A percentile compares a stretch with the other conserved stretches of the same genome.
phyloP scores from a whole-genome alignment of 2,329 filamentous ascomycete genomes.

The Stemphylium lycopersici region DNA sequence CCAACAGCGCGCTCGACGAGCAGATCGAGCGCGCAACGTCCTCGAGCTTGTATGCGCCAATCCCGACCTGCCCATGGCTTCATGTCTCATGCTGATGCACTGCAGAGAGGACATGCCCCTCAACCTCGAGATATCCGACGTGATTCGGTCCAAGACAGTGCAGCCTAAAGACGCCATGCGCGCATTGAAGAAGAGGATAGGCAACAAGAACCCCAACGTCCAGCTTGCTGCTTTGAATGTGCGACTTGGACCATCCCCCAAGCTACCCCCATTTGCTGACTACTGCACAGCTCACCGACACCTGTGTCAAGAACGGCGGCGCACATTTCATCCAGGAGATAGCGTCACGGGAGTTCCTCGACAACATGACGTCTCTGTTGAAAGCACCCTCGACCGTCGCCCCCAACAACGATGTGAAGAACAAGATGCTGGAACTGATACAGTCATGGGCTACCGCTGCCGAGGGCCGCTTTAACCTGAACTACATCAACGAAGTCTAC shows the following conservation, averaged over 20 bases:
- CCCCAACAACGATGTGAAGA: slow-evolving; percentile 82
- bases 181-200: slow-evolving; percentile 89
- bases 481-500: slow-evolving; percentile 90
- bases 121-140: slow-evolving; percentile 96
- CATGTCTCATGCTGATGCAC: slow-evolving; percentile 14
- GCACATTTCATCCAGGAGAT: slow-evolving; percentile 94
- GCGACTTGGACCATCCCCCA: slow-evolving; percentile 42
- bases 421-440: slow-evolving; percentile 90
- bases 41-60: slow-evolving; percentile 75
- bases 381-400: slow-evolving; percentile 76
- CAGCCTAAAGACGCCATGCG: slow-evolving; percentile 98
- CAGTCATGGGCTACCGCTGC: slow-evolving; percentile 92
- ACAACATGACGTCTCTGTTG: slow-evolving; percentile 89
- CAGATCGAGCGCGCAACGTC: slow-evolving; percentile 95
- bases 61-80: not conserved
- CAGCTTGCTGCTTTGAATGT: slow-evolving; percentile 95
- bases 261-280: slow-evolving; percentile 15
- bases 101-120: slow-evolving; percentile 90
- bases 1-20: slow-evolving; percentile 90
- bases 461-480: slow-evolving; percentile 80
- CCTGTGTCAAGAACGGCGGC: slow-evolving; percentile 97
- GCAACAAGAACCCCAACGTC: slow-evolving; percentile 96
- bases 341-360: slow-evolving; percentile 96
- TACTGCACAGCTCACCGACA: slow-evolving; percentile 78
- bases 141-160: slow-evolving; percentile 96